Evolutionary conservation across 176 grass and related monocot genomes (phyloP).

Genomic region (Poa annua): DNA sequence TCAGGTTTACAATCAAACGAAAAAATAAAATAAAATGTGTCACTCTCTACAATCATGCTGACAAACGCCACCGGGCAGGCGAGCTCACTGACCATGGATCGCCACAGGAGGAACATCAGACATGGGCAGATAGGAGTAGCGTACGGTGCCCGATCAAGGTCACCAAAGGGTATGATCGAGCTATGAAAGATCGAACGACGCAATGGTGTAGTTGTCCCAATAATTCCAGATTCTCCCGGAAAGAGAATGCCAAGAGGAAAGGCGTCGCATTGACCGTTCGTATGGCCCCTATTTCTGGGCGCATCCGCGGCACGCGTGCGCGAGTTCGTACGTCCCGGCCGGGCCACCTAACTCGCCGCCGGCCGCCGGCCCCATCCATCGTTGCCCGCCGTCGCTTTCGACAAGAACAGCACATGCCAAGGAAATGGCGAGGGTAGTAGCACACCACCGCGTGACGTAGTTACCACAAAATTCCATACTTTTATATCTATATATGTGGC

Average conservation of each 20-base stretch:
- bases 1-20: too few species aligned
- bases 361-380: slow-evolving; percentile 15
- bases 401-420: slow-evolving; percentile 32
- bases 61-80: too few species aligned
- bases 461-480: not conserved
- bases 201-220: not conserved
- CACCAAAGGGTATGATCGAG: not conserved
- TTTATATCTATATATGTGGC: not conserved
- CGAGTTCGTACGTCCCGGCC: slow-evolving; percentile 19
- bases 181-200: not conserved
- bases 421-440: not conserved
- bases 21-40: too few species aligned
- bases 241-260: slow-evolving; percentile 46
- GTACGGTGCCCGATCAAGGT: not conserved
- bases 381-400: slow-evolving; percentile 41
- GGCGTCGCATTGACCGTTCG: slow-evolving; percentile 6
- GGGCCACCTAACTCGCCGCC: slow-evolving; percentile 31
- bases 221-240: slow-evolving; percentile 20
- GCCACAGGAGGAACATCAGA: not conserved
- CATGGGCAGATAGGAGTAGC: not conserved
- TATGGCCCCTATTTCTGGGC: slow-evolving; percentile 29
- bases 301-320: slow-evolving; percentile 46
- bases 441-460: not conserved
- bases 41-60: too few species aligned
- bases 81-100: not conserved